Conservation (phyloP, 306 rosid genomes). For the Vigna mungo region DNA sequence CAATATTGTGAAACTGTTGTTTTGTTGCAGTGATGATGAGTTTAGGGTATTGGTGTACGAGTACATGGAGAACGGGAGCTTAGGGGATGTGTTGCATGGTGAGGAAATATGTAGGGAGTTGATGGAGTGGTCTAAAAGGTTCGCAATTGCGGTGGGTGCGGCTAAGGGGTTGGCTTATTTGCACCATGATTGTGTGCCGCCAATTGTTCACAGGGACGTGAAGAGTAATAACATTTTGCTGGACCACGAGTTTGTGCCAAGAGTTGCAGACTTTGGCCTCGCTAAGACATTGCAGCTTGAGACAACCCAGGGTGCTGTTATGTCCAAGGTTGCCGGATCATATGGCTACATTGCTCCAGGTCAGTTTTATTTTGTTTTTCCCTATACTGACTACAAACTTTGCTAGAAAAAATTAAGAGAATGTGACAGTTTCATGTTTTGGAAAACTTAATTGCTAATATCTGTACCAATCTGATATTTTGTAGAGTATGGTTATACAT, state of each 20-base stretch:
- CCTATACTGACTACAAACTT: not conserved
- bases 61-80: constrained; percentile 81
- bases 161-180: constrained; percentile 80
- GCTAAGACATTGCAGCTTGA: constrained; percentile 67
- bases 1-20: constrained; percentile 76
- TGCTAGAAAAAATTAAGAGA: no score
- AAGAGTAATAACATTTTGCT: constrained; percentile 90
- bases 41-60: constrained; percentile 70
- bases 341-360: constrained; percentile 93
- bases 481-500: constrained; percentile 73
- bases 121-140: constrained; percentile 63
- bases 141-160: constrained; percentile 65
- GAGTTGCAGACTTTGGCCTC: constrained; percentile 82
- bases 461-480: not conserved
- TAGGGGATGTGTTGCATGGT: constrained; percentile 70
- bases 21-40: constrained; percentile 68
- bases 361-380: constrained; percentile 18
- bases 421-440: not conserved
- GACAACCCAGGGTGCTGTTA: constrained; percentile 34
- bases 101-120: constrained; percentile 49
- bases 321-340: constrained; percentile 82
- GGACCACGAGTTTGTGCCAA: constrained; percentile 66
- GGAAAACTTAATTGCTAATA: constrained; percentile 25
- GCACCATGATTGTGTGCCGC: constrained; percentile 77
- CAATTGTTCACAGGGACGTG: constrained; percentile 81